phyloP scores from a whole-genome alignment of 1,284 basidiomycete genomes.

The Pascua guehoae region DNA sequence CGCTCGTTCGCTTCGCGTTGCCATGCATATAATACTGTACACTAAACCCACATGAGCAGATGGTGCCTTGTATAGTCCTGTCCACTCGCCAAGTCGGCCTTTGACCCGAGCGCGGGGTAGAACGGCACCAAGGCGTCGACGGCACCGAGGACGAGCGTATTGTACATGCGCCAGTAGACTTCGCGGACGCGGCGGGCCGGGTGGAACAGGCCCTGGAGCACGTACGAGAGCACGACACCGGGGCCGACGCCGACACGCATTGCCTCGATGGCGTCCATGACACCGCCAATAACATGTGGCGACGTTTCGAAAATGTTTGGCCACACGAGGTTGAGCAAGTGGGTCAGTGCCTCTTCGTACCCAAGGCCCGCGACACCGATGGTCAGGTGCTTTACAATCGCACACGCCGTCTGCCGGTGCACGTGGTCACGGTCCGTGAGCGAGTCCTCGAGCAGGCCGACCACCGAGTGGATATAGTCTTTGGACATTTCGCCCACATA shows the following conservation, averaged over 20 bases:
- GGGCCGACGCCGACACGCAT: slow-evolving; percentile 95
- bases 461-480: slow-evolving; percentile 95
- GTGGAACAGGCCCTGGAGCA: slow-evolving; percentile 89
- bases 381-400: slow-evolving; percentile 98
- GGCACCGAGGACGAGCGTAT: slow-evolving; percentile 77
- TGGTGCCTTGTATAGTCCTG: slow-evolving; percentile 84
- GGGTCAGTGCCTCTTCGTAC: slow-evolving; percentile 95
- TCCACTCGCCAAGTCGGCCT: slow-evolving; percentile 69
- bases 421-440: slow-evolving; percentile 97
- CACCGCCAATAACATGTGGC: slow-evolving; percentile 95
- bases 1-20: not conserved
- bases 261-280: slow-evolving; percentile 94
- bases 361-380: slow-evolving; percentile 95
- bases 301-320: slow-evolving; percentile 98
- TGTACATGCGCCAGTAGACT: slow-evolving; percentile 92
- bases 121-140: slow-evolving; percentile 88
- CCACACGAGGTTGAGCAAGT: slow-evolving; percentile 98
- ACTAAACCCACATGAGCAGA: slow-evolving; percentile 56
- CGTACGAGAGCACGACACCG: slow-evolving; percentile 73
- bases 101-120: slow-evolving; percentile 82
- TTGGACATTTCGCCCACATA: slow-evolving; percentile 99
- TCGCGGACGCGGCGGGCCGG: slow-evolving; percentile 95
- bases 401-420: slow-evolving; percentile 94
- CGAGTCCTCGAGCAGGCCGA: slow-evolving; percentile 96
- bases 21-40: slow-evolving; percentile 1